A percentile compares a stretch with the other conserved stretches of the same genome.
Conservation (phyloP, 176 grass and related monocot species). For the Canna indica region DNA sequence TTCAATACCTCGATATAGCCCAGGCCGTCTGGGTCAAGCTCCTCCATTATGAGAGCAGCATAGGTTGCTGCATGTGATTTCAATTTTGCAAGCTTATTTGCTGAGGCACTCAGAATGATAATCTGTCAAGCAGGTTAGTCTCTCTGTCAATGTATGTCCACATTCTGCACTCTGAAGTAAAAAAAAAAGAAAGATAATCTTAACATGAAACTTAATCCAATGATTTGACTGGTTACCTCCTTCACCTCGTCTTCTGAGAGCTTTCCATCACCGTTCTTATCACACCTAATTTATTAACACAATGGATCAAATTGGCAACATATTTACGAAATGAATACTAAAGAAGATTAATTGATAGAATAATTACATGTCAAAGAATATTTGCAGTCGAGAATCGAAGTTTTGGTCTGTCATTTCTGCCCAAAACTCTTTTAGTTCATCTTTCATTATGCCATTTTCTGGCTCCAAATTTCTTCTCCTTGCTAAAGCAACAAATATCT, state of each 20-base stretch:
- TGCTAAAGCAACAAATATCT: constrained; percentile 70
- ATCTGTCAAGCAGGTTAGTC: constrained; percentile 27
- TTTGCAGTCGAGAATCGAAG: constrained; percentile 84
- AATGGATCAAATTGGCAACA: background rate
- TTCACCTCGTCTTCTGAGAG: constrained; percentile 96
- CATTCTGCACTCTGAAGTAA: no score
- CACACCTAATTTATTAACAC: constrained; percentile 49
- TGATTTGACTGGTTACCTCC: constrained; percentile 35
- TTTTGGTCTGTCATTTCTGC: constrained; percentile 98
- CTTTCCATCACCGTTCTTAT: constrained; percentile 98
- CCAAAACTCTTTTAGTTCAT: constrained; percentile 94
- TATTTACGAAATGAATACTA: background rate
- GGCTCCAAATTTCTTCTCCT: constrained; percentile 53
- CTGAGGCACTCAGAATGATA: constrained; percentile 91
- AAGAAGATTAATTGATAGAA: background rate
- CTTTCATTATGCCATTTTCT: constrained; percentile 47
- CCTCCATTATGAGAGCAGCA: constrained; percentile 94
- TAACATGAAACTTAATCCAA: background rate
- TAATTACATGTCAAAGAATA: constrained; percentile 98
- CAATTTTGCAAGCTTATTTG: constrained; percentile 81
- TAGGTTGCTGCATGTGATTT: constrained; percentile 88
- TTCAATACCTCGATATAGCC: constrained; percentile 78
- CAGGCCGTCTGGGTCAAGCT: constrained; percentile 80
- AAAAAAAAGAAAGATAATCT: background rate
- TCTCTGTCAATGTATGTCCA: background rate